Evolutionary conservation across 495 filamentous ascomycete genomes (phyloP), one percentile per base, ranked within the genome.

Genomic region (Xylaria sp.): DNA sequence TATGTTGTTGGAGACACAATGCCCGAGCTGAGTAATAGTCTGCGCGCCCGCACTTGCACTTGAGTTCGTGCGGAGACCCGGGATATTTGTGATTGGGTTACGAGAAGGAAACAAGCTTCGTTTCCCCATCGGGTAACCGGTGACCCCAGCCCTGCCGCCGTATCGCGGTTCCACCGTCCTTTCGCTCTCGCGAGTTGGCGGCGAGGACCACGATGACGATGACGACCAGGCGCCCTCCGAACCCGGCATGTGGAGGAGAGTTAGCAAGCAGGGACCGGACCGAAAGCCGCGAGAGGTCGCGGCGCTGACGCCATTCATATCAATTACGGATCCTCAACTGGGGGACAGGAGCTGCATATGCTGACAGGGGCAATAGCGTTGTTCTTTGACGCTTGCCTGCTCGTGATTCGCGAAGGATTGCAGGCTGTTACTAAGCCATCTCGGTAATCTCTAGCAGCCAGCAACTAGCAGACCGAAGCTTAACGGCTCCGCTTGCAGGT

Each of bases 21-120:
- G 46, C 21, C 48, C 43, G 48, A n/a, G 64, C 64, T 67, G 64
- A 67, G 64, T 67, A 67, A 67, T 55, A 67, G 33, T 67, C 55
- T 67, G 46, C 64, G 64, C 35, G 64, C n/a, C n/a, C n/a, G n/a
- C n/a, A n/a, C n/a, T n/a, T n/a, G n/a, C 8, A 52, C 29, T 17
- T 1, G 9, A 14, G 29, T 41, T 55, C 24, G 19, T 48, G 58
- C 59, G 31, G 68, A 40, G 33, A 19, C 46, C 40, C 44, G 68
- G 68, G 24, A n/a, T 8, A n/a, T 11, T 29, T 15, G 19, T 63
- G 58, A 70, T 62, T 70, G 68, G 68, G 44, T 52, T 15, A 61
- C 12, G 15, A n/a, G 46, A 19, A 43, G n/a, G 35, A 63, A 53
- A 53, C 58, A 35, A 63, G 46, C 41, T 63, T 70, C 68, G 19